These are phyloP conservation scores for Bryoerythrophyllum caledonicum DNA, from an alignment of 225 moss, liverwort and hornwort species.

Conservation along the genomic window DNA sequence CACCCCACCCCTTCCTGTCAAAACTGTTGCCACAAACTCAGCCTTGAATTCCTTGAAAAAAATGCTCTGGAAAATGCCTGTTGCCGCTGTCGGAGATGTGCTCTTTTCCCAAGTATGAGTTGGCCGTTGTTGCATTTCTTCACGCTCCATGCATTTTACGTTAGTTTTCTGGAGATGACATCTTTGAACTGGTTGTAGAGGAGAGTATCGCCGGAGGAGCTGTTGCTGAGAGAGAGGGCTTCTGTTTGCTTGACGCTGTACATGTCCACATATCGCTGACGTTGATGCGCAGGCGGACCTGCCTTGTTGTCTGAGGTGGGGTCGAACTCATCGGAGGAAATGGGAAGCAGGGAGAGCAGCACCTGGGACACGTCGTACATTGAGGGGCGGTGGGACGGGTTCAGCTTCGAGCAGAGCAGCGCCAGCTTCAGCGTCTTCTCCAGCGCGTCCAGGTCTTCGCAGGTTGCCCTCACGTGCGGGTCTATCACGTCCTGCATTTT, in stretches of 20 bases:
- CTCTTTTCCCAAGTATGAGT: too few relatives aligned
- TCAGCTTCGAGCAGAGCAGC: slow-evolving; percentile 76
- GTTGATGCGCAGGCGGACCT: slow-evolving; percentile 26
- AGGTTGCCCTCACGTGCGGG: slow-evolving; percentile 60
- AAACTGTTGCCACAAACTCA: slow-evolving; percentile 24
- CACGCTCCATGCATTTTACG: neutral
- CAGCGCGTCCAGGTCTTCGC: slow-evolving; percentile 55
- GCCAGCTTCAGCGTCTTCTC: slow-evolving; percentile 88
- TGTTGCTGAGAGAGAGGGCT: slow-evolving; percentile 54
- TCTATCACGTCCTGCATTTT: slow-evolving; percentile 66
- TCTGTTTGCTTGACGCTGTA: slow-evolving; percentile 77
- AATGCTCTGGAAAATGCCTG: neutral
- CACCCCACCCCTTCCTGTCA: slow-evolving; percentile 17
- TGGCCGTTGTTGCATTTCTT: too few relatives aligned
- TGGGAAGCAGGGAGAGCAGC: slow-evolving; percentile 66
- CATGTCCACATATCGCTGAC: slow-evolving; percentile 70
- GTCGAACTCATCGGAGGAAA: slow-evolving; percentile 36
- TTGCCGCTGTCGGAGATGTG: too few relatives aligned
- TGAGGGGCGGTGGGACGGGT: slow-evolving; percentile 67
- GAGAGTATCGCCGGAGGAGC: slow-evolving; percentile 67
- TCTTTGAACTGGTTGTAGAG: slow-evolving; percentile 76
- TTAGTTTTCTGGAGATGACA: slow-evolving; percentile 65
- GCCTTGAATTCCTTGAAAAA: slow-evolving; percentile 10
- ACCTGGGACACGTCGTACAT: slow-evolving; percentile 96
- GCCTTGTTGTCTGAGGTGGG: slow-evolving; percentile 34